Evolutionary conservation across 495 filamentous ascomycete species (phyloP).

Genomic region (Penicillium ochrochloron): DNA sequence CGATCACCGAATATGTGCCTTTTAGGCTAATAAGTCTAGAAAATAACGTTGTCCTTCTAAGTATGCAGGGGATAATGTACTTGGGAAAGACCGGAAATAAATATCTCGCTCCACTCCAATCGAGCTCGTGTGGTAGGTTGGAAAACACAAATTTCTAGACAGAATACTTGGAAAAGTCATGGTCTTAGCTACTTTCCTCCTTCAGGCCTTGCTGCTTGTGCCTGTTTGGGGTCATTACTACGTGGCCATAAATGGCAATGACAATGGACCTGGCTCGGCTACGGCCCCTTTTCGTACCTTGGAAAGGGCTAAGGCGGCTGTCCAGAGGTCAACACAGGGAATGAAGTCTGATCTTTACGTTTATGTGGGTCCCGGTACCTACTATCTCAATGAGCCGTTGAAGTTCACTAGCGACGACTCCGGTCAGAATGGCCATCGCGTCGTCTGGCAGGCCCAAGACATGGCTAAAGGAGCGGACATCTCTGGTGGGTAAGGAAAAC

Average conservation of each 20-base stretch:
- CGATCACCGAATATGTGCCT: background rate
- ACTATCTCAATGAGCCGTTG: constrained; percentile 2
- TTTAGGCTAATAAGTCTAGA: background rate
- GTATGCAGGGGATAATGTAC: background rate
- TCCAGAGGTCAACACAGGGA: background rate
- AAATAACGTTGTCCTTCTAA: background rate
- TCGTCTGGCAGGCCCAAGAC: background rate
- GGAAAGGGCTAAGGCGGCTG: background rate
- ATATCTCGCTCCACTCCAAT: background rate
- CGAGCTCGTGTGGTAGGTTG: background rate
- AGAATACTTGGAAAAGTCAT: constrained; percentile 3
- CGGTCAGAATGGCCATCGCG: background rate
- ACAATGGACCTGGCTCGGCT: background rate
- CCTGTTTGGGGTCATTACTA: constrained; percentile 1
- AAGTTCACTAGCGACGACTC: background rate
- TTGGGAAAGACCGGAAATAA: background rate
- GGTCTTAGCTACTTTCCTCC: background rate
- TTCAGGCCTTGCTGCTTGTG: background rate
- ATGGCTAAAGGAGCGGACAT: background rate
- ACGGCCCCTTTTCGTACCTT: background rate
- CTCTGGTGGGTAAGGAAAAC: background rate
- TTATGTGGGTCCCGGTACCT: background rate
- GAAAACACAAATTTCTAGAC: background rate
- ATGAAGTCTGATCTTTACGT: constrained; percentile 1
- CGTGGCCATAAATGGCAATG: background rate